Conservation (phyloP, 2,329 filamentous ascomycete species). For the Colletotrichum gloeosporioides region DNA sequence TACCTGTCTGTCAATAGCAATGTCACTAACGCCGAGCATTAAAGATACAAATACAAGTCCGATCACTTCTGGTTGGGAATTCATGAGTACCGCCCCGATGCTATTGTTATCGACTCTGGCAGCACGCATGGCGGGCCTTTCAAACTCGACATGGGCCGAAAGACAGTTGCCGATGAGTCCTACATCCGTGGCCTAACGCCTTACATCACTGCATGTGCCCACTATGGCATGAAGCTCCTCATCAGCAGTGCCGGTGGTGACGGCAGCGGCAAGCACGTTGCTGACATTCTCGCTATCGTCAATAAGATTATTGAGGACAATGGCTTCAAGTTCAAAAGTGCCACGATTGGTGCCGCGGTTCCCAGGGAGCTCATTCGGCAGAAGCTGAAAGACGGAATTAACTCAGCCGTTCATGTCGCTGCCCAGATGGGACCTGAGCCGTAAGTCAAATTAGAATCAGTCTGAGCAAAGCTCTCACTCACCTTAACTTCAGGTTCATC, state of each 20-base stretch:
- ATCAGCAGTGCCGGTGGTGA: slow-evolving; percentile 51
- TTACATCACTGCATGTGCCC: slow-evolving; percentile 37
- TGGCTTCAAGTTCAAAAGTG: slow-evolving; percentile 33
- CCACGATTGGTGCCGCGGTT: slow-evolving; percentile 38
- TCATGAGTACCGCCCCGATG: too few relatives aligned
- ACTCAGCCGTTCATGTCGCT: slow-evolving; percentile 40
- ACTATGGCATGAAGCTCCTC: slow-evolving; percentile 38
- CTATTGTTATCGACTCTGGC: slow-evolving; percentile 38
- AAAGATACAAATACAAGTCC: slow-evolving; percentile 46
- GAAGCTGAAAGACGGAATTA: slow-evolving; percentile 34
- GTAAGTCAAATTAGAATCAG: slow-evolving; percentile 25
- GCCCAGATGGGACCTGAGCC: slow-evolving; percentile 54
- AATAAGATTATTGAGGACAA: slow-evolving; percentile 32
- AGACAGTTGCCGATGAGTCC: slow-evolving; percentile 39
- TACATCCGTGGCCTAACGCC: slow-evolving; percentile 48
- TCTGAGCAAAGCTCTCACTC: background rate
- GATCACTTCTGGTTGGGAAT: slow-evolving; percentile 30
- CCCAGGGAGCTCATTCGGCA: slow-evolving; percentile 29
- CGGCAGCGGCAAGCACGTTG: slow-evolving; percentile 46
- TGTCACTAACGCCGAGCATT: too few relatives aligned
- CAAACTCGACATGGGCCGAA: slow-evolving; percentile 44
- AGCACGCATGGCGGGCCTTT: slow-evolving; percentile 41
- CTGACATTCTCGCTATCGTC: slow-evolving; percentile 42
- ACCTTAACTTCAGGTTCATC: slow-evolving; percentile 28
- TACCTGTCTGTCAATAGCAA: too few relatives aligned